A percentile compares a stretch with the other conserved stretches of the same genome.
phyloP scores from a whole-genome alignment of 2,329 filamentous ascomycete genomes.

The Colletotrichum sp. region DNA sequence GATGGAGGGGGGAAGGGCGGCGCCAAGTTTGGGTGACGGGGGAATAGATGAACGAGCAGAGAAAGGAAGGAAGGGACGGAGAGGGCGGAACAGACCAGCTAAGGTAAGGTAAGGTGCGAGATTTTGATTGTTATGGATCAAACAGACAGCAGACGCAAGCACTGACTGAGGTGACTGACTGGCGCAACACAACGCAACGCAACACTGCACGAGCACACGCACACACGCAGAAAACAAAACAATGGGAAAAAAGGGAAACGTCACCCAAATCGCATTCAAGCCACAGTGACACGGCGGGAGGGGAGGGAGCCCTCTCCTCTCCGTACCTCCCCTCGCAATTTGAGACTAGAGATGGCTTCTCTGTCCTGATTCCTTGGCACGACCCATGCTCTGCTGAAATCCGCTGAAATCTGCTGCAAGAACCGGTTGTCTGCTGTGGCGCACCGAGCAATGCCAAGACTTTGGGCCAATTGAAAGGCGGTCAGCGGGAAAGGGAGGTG shows the following conservation, averaged over 20 bases:
- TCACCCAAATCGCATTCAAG: background rate
- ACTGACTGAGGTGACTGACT: background rate
- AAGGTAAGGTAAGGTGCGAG: background rate
- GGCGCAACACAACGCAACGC: background rate
- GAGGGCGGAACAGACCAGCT: background rate
- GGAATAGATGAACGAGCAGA: background rate
- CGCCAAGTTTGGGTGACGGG: background rate
- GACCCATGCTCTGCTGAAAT: background rate
- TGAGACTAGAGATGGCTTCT: background rate
- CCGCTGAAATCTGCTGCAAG: background rate
- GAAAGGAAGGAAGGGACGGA: background rate
- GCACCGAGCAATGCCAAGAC: background rate
- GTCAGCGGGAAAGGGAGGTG: background rate
- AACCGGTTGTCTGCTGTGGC: background rate
- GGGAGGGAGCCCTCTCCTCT: background rate
- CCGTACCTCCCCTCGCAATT: background rate
- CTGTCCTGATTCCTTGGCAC: conserved; percentile 5
- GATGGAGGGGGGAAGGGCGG: background rate
- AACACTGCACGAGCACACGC: background rate
- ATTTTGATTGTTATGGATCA: conserved; percentile 11
- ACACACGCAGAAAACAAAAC: background rate
- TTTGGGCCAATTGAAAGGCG: background rate
- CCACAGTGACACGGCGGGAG: background rate
- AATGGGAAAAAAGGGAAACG: background rate
- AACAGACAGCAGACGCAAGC: background rate